Evolutionary conservation across 1,139 yeast genomes (phyloP), one percentile per base, ranked within the genome.

Genomic region (Saccharomyces hybrid): DNA sequence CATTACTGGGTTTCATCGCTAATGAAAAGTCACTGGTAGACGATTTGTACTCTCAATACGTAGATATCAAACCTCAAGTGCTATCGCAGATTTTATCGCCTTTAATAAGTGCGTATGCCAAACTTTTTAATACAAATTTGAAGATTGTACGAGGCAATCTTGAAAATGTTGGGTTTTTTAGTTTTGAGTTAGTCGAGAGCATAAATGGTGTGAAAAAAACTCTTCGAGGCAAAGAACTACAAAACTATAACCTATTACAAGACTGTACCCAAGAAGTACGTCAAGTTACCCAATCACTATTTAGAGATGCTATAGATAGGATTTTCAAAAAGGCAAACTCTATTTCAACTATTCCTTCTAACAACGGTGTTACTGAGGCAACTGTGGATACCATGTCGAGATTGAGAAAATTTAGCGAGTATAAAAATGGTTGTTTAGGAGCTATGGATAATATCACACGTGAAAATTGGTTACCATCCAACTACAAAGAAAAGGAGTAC

Each of bases 401-500:
- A 59, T 71, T 88, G 55, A 75, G 89, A 50, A 81, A 81, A 58
- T 73, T 87, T 48, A 78, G 87, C 42, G 91, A 84, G 58, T 85
- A 81, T 67, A 77, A 77, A 51, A 74, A 76, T 25, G 80, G 86
- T 27, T 78, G 85, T 50, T 55, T 78, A 6, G 70, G 71, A 42
- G 77, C 84, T n/a, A 81, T 88, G 57, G 68, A 73, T 6, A 72
- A 73, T 9, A 73, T 80, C 72, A 74, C 75, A 38, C 77, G 83
- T 30, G 88, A 88, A 1, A 78, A 80, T 32, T 89, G 96, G 96
- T 73, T 88, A 48, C 84, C 87, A 30, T 68, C 76, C 9, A 82
- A 82, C 0, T 56, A 58, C 25, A 59, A 58, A 20, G 65, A 62
- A 7, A 64, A 64, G 50, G 70, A 66, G 50, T 63, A 57, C 6